These are phyloP conservation scores for Myxozyma sirexii DNA, from an alignment of 805 yeast species.

Conservation along the genomic window DNA sequence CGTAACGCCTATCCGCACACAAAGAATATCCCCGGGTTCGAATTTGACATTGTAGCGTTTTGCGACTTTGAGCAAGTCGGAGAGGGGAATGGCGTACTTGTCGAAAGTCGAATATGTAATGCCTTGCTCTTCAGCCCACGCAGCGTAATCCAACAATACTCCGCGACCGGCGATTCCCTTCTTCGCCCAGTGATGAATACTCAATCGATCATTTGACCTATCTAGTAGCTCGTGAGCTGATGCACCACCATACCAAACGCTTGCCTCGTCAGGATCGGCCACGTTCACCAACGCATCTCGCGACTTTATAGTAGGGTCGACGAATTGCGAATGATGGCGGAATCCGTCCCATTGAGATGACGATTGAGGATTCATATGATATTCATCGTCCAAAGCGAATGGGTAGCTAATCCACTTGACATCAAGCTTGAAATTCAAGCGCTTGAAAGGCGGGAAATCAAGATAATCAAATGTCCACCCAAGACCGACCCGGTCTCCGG, in stretches of 20 bases:
- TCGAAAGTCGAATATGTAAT: conserved; percentile 34
- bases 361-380: conserved; percentile 40
- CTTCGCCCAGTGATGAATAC: conserved; percentile 38
- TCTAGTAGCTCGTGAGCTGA: conserved; percentile 34
- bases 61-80: conserved; percentile 34
- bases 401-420: conserved; percentile 17
- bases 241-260: conserved; percentile 36
- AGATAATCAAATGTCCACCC: conserved; percentile 36
- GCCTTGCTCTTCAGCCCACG: conserved; percentile 37
- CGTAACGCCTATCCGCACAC: conserved; percentile 38
- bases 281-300: conserved; percentile 6
- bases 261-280: conserved; percentile 22
- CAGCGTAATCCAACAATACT: conserved; percentile 38
- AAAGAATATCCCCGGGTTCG: conserved; percentile 38
- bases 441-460: conserved; percentile 33
- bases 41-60: conserved; percentile 31
- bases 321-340: conserved; percentile 39
- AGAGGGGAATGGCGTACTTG: conserved; percentile 32
- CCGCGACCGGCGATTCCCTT: conserved; percentile 41
- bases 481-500: conserved; percentile 36
- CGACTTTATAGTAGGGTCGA: conserved; percentile 17
- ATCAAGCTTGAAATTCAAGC: conserved; percentile 24
- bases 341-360: conserved; percentile 45
- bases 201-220: conserved; percentile 21
- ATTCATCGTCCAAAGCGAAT: conserved; percentile 40